Base-by-base conservation (phyloP, 1,139 yeast genomes). In the Tardiomyces blankii region DNA sequence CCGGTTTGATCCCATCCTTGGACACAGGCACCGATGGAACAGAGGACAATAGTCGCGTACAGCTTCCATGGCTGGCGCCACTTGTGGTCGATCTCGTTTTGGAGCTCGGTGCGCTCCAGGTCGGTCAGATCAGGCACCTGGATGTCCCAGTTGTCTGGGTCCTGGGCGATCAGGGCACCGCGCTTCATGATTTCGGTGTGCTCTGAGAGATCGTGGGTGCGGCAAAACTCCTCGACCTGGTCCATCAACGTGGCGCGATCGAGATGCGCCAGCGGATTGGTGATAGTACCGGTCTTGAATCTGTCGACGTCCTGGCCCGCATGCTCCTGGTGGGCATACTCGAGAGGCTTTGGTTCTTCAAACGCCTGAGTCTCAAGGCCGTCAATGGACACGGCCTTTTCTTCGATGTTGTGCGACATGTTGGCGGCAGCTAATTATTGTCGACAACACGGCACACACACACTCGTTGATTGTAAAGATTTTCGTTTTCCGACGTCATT, bases 1-100 rank as follows among this genome's bases (percentile, higher is more conserved):
- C 85, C 95, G 1, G 93, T 74, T 62, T 86, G 95, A 63, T 86
- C 96, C 87, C 86, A 85, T 58, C 96, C 96, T 63, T 86, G 95
- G 35, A 87, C 89, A 9, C 89, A 85, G 18, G 96, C 96, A 46
- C 93, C 87, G 79, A 86, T 76, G 6, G 95, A 82, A 40, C 89
- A 82, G 61, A 85, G 75, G 18, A 84, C 73, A 47, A 83, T 76
- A 45, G 85, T 78, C 52, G 72, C 76, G 54, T 80, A 65, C 56
- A 86, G 69, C 49, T 76, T 75, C 32, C 55, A 53, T 0, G 94
- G 91, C 43, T 80, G 70, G 47, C 70, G 69, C 86, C 87, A 82
- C 42, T 80, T 78, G 49, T 82, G 82, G 41, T 77, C 72, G 49
- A 69, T 73, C 54, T 73, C 79, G 46, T 64, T 61, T 50, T 75